Conservation (phyloP, 495 filamentous ascomycete genomes). For the Podospora sp. region DNA sequence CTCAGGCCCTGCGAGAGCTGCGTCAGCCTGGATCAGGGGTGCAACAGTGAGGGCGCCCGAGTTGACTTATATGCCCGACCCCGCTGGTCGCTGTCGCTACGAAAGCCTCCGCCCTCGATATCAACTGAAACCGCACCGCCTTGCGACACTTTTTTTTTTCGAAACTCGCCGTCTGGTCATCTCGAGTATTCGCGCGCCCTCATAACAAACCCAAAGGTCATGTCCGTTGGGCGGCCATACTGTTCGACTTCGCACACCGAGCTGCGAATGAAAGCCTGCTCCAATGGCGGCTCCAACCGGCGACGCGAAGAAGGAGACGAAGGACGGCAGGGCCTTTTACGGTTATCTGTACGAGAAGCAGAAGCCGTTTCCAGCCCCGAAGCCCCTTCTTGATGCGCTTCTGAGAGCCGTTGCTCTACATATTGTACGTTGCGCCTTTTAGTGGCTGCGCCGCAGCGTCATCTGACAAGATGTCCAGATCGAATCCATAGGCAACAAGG, state of each 20-base stretch:
- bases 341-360: conserved; percentile 75
- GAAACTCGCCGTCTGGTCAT: background rate
- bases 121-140: background rate
- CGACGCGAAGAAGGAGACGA: conserved; percentile 17
- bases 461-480: conserved; percentile 43
- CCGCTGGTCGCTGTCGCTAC: background rate
- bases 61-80: background rate
- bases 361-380: conserved; percentile 68
- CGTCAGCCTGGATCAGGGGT: conserved; percentile 1
- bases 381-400: conserved; percentile 73
- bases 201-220: conserved; percentile 6
- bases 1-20: conserved; percentile 1
- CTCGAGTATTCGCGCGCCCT: background rate
- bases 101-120: background rate
- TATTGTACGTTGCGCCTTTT: conserved; percentile 64
- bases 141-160: background rate
- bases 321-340: conserved; percentile 60
- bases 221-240: conserved; percentile 20
- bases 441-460: background rate
- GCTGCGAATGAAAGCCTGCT: conserved; percentile 11
- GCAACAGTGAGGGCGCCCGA: background rate
- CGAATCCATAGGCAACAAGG: conserved; percentile 65
- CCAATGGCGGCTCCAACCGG: conserved; percentile 15
- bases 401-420: conserved; percentile 75
- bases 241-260: conserved; percentile 6